Percentiles rank a stretch among this genome's conserved stretches.
Conservation (phyloP, 371 early-diverging fungal species). For the Mucor circinelloides region DNA sequence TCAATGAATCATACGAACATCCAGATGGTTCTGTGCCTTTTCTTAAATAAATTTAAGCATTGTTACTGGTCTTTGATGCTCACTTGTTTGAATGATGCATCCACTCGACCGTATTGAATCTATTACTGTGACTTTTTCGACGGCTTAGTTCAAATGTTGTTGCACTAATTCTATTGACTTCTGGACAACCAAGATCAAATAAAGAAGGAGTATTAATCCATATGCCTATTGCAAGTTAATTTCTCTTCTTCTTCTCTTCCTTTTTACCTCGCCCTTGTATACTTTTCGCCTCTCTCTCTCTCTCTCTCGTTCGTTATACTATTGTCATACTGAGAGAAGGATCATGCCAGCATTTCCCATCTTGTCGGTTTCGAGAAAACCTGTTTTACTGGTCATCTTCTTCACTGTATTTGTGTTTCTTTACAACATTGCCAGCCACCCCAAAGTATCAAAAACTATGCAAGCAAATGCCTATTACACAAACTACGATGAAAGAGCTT, state of each 20-base stretch:
- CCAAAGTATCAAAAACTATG: slow-evolving; percentile 40
- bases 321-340: background rate
- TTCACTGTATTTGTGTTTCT: slow-evolving; percentile 22
- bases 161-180: background rate
- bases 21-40: too few relatives aligned
- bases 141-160: background rate
- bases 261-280: background rate
- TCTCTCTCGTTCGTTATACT: background rate
- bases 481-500: slow-evolving; percentile 48
- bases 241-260: background rate
- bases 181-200: background rate
- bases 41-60: too few relatives aligned
- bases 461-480: slow-evolving; percentile 50
- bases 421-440: slow-evolving; percentile 50
- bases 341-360: slow-evolving; percentile 15
- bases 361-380: slow-evolving; percentile 13
- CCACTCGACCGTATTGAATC: too few relatives aligned
- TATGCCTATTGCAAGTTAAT: background rate
- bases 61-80: too few relatives aligned
- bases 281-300: background rate
- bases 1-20: too few relatives aligned
- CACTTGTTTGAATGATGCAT: too few relatives aligned
- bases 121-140: background rate
- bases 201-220: background rate
- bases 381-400: slow-evolving; percentile 5